Evolutionary conservation across 192 early-diverging fungal genomes (phyloP).

Genomic region (Dimargaris xerosporica): DNA sequence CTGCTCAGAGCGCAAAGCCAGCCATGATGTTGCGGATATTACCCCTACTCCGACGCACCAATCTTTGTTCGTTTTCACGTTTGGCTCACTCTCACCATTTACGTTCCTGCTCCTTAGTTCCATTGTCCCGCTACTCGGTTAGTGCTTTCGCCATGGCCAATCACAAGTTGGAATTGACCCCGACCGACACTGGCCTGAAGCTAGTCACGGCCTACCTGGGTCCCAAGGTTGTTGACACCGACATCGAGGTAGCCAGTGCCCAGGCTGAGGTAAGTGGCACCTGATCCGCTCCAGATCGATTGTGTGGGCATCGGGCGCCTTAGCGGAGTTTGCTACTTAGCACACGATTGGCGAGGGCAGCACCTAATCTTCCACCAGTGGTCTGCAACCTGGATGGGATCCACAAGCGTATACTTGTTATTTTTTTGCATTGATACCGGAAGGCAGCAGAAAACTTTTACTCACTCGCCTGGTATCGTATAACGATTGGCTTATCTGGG

Average conservation of each 20-base stretch:
- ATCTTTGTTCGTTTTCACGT: too few species aligned
- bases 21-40: too few species aligned
- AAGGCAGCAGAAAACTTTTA: not conserved
- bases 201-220: conserved; percentile 8
- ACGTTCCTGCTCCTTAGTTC: too few species aligned
- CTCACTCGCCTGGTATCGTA: not conserved
- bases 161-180: not conserved
- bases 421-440: not conserved
- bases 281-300: not conserved
- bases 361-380: not conserved
- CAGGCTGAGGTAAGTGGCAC: not conserved
- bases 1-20: too few species aligned
- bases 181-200: not conserved
- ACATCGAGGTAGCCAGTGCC: not conserved
- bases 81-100: too few species aligned
- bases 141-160: too few species aligned
- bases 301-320: too few species aligned
- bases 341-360: not conserved
- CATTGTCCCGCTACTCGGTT: too few species aligned
- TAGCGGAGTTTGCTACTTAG: not conserved
- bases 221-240: not conserved
- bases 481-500: not conserved
- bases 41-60: too few species aligned
- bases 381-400: not conserved
- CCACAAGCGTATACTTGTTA: not conserved